Evolutionary conservation across 805 yeast genomes (phyloP), one percentile per base, ranked within the genome.

Genomic region (Isabelozyma rhagii): DNA sequence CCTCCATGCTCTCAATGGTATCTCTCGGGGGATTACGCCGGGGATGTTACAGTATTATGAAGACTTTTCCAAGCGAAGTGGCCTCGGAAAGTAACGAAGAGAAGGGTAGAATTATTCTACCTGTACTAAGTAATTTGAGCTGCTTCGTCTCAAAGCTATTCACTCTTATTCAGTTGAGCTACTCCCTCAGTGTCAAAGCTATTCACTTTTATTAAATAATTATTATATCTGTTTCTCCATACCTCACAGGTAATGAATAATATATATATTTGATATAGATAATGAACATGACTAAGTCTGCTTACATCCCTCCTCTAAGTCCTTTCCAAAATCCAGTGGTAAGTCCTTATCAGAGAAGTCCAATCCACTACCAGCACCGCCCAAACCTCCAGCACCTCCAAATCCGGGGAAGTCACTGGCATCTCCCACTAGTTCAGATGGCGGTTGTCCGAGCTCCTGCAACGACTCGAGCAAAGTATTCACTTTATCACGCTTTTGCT

Each of bases 41-140:
- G 97, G 89, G 18, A 90, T 93, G 97, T 61, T 92, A 31, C 80
- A 77, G 2, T 92, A 89, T 55, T 93, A 87, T 62, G 71, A 71
- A 52, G 81, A 74, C 15, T 85, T 84, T 63, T 76, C 82, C 7
- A 50, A 56, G 15, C 64, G 73, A 50, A 61, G 72, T 45, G 77
- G 78, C 6, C 57, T 70, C 11, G 36, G 36, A 6, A 31, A 31
- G 36, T 31, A 43, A 60, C 17, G 17, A 52, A 21, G 25, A 21
- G 17, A 15, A 15, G 17, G 2, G 17, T 15, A 15, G 17, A 15
- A 15, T 15, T 15, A 15, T 15, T 15, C 17, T 15, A 2, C 17
- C 17, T 15, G 17, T 15, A 2, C 17, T 15, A 15, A 15, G 17
- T 15, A 15, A 15, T 15, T 15, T 15, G 17, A 15, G 17, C 17